phyloP scores from a whole-genome alignment of 2,329 filamentous ascomycete genomes.

The Exophiala dermatitidis region DNA sequence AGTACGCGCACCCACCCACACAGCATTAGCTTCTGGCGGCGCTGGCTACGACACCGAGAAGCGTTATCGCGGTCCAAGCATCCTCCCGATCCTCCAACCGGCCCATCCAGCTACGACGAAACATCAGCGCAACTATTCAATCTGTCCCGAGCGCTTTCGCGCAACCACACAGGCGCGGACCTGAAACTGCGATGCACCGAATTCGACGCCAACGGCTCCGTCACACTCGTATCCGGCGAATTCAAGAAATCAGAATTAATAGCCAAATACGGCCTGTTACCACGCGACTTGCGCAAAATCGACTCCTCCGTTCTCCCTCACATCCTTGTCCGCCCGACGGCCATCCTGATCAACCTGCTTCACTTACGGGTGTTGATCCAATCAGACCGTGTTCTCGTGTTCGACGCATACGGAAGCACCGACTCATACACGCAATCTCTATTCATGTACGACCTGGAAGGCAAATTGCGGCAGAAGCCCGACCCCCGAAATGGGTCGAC shows the following conservation, averaged over 20 bases:
- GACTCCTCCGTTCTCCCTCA: constrained; percentile 93
- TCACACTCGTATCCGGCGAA: constrained; percentile 87
- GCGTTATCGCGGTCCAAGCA: constrained; percentile 7
- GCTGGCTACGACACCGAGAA: constrained; percentile 18
- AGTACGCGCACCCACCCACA: constrained; percentile 16
- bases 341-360: constrained; percentile 92
- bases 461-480: constrained; percentile 74
- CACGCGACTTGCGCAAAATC: constrained; percentile 93
- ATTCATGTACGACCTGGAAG: constrained; percentile 96
- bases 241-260: constrained; percentile 98
- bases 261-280: constrained; percentile 71
- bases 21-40: constrained; percentile 18
- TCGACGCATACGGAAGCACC: constrained; percentile 91
- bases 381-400: constrained; percentile 85
- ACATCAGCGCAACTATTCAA: constrained; percentile 55
- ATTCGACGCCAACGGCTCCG: constrained; percentile 84
- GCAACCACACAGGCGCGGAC: constrained; percentile 61
- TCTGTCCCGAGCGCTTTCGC: constrained; percentile 53
- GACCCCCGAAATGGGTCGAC: constrained; percentile 32
- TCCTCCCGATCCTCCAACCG: constrained; percentile 6
- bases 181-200: constrained; percentile 87
- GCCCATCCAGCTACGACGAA: constrained; percentile 35
- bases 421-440: constrained; percentile 92
- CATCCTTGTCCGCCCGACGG: constrained; percentile 85
- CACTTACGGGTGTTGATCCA: constrained; percentile 95